Base-by-base conservation (phyloP, 805 yeast genomes). In the Saccharomycopsis synnaedendra region DNA sequence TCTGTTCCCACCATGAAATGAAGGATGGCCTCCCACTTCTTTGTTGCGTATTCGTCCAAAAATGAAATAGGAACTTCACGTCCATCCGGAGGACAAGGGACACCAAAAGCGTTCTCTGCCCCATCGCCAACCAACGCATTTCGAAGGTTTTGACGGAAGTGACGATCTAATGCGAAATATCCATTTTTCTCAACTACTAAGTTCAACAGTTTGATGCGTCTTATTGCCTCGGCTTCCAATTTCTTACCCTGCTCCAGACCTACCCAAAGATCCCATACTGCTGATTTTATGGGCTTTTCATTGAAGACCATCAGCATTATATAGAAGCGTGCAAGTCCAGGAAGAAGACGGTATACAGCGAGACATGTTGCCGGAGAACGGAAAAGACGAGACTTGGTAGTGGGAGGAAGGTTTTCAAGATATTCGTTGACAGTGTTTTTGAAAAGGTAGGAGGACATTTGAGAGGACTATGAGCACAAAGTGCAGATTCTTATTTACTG, bases 1-100 rank as follows among this genome's bases (percentile, higher is more conserved):
- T 85, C 85, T 0, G 97, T 86, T 1, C 97, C 96, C 41, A 93
- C 99, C 97, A 93, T 90, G 67, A 82, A 93, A 69, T 93, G 97
- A 57, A 93, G 69, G 56, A 93, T 90, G 5, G 86, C 78, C 61
- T 93, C 99, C 98, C 98, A 93, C 60, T 84, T 87, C 42, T 73
- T 75, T 5, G 87, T 74, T 9, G 96, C 95, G 64, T 87, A 89
- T 38, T 70, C 69, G 55, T 86, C 94, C 43, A 90, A 68, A 57
- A 81, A 82, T 36, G 71, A 73, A n/a, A 79, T 64, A 42, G 76
- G 79, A 4, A 84, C 82, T 32, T 67, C 66, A n/a, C 35, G 43
- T 42, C 44, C 37, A 28, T n/a, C 36, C 36, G 36, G 36, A n/a
- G 10, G 10, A 46, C 78, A 74, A 35, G 85, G 72, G 41, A 76